Evolutionary conservation across 257 asterid species (phyloP), one percentile per base, ranked within the genome.

Genomic region (Vinca minor): DNA sequence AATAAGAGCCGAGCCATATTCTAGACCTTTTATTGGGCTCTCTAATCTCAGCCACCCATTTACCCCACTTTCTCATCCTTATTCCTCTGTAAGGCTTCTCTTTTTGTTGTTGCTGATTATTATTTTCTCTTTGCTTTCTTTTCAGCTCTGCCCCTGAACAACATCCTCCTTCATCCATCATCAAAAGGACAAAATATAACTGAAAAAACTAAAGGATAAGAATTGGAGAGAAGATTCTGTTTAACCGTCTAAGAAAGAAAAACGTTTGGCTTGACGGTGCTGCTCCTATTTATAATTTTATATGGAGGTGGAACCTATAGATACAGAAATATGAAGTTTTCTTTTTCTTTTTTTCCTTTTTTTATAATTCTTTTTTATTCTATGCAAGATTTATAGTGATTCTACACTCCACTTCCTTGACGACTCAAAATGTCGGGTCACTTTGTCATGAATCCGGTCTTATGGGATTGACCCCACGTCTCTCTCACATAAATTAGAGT

Each of bases 11-110:
- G 28, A 89, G 86, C 96, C 96, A 89, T 70, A 89, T 85, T 56
- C 96, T 70, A 1, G 96, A 84, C 4, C 96, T 71, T 63, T 89
- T 89, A 52, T 89, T 87, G 1, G 96, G 96, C 74, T 89, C 96
- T 56, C 96, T 68, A 2, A 89, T 89, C 77, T 89, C 96, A 63
- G 96, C 95, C 9, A 89, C 96, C 96, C 96, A 89, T 70, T 89
- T 89, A 8, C 96, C 96, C 96, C 96, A 89, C 95, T 89, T 89
- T 53, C 96, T 77, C 96, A 89, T 89, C 73, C 96, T 54, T 64
- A 89, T 89, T 14, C 96, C 96, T 52, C 94, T 64, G 69, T 87
- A 89, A 32, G 87, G 95, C 57, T 87, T 88, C 61, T 82, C 82
- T 31, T 53, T 77, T 35, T 69, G 3, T 34, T 7, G 81, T 20